Evolutionary conservation across 2,329 filamentous ascomycete species (phyloP).

Genomic region (Neophaeococcomyces mojaviensis): DNA sequence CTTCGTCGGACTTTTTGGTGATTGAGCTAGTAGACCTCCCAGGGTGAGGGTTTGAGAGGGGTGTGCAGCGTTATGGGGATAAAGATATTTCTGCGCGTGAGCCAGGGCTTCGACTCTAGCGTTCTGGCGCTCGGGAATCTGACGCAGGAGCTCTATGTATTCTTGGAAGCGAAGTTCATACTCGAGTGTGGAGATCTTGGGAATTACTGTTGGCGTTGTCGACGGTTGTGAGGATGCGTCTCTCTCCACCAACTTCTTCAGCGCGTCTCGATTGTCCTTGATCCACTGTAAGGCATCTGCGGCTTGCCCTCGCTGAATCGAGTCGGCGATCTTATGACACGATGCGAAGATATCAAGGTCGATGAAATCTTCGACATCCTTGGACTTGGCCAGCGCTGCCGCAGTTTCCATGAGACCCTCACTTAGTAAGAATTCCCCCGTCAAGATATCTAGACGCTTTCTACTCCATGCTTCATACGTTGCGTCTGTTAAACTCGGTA

Average conservation of each 20-base stretch:
- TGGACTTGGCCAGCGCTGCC: constrained; percentile 63
- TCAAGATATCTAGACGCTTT: constrained; percentile 67
- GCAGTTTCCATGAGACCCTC: constrained; percentile 77
- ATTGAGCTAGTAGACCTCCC: constrained; percentile 72
- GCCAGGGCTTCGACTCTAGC: constrained; percentile 59
- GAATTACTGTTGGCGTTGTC: neutral
- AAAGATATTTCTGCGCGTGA: constrained; percentile 76
- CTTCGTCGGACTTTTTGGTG: constrained; percentile 51
- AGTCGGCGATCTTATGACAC: constrained; percentile 70
- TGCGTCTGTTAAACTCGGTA: constrained; percentile 78
- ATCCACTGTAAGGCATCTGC: constrained; percentile 83
- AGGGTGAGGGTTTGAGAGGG: constrained; percentile 63
- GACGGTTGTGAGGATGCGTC: constrained; percentile 11
- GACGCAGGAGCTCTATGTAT: constrained; percentile 82
- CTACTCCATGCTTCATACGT: constrained; percentile 90
- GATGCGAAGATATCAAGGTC: constrained; percentile 82
- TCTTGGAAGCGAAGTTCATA: constrained; percentile 91
- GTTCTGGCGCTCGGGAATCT: constrained; percentile 54
- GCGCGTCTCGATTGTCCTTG: constrained; percentile 80
- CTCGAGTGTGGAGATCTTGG: constrained; percentile 56
- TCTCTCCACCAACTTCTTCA: constrained; percentile 63
- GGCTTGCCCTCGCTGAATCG: constrained; percentile 62
- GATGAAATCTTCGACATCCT: constrained; percentile 70
- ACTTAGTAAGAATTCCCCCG: constrained; percentile 88
- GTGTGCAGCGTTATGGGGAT: constrained; percentile 61